Conservation (phyloP, 2,329 filamentous ascomycete genomes). For the Fusarium paranaense region DNA sequence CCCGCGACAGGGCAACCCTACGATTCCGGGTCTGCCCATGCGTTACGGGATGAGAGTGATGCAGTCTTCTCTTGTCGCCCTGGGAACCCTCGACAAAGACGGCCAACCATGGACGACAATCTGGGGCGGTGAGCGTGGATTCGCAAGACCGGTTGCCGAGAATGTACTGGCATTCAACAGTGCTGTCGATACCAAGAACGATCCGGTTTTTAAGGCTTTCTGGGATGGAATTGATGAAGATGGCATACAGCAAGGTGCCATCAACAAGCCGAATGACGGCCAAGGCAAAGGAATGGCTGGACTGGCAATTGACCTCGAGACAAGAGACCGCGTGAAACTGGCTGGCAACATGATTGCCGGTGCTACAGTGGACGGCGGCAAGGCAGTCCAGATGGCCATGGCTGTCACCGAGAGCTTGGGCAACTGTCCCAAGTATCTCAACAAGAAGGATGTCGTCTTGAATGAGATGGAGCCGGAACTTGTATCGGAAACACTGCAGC, state of each 20-base stretch:
- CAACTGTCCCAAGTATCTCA: constrained; percentile 91
- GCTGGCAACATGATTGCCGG: constrained; percentile 77
- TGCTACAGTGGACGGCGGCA: constrained; percentile 55
- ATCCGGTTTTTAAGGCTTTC: constrained; percentile 77
- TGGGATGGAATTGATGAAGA: constrained; percentile 63
- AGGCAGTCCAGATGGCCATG: constrained; percentile 69
- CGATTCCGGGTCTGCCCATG: constrained; percentile 69
- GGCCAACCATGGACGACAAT: constrained; percentile 80
- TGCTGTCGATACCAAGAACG: constrained; percentile 68
- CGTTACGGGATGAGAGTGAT: constrained; percentile 71
- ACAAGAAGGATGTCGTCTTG: constrained; percentile 73
- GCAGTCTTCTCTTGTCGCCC: constrained; percentile 74
- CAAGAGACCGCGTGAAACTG: constrained; percentile 77
- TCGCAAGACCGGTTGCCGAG: constrained; percentile 71
- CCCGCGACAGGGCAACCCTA: constrained; percentile 73
- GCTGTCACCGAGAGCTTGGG: constrained; percentile 79
- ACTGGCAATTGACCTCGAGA: constrained; percentile 66
- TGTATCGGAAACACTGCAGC: constrained; percentile 51
- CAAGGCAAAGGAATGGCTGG: constrained; percentile 56
- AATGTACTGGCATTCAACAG: constrained; percentile 73
- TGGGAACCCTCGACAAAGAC: constrained; percentile 76
- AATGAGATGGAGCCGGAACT: constrained; percentile 62
- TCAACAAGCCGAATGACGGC: constrained; percentile 54
- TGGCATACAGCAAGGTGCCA: constrained; percentile 43
- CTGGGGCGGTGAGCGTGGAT: constrained; percentile 79